These are phyloP conservation scores for Phtheirospermum japonicum DNA, from an alignment of 257 asterid genomes.

Conservation along the genomic window DNA sequence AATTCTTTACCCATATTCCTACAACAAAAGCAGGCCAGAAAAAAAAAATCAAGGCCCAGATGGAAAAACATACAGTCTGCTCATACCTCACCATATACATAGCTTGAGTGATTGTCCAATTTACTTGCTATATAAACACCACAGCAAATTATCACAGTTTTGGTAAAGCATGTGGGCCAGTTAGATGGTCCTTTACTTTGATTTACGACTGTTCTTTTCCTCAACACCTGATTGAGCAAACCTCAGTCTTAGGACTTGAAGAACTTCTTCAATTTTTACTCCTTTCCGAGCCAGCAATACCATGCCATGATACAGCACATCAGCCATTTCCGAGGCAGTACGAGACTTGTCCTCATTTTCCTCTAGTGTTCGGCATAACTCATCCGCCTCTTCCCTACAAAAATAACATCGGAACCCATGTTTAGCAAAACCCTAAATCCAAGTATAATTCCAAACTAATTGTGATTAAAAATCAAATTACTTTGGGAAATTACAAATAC, in stretches of 20 bases:
- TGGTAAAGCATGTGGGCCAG: too few relatives aligned
- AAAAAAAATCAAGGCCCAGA: too few relatives aligned
- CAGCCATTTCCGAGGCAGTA: slow-evolving; percentile 81
- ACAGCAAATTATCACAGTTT: too few relatives aligned
- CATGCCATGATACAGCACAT: slow-evolving; percentile 75
- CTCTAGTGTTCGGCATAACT: slow-evolving; percentile 73
- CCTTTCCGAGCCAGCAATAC: slow-evolving; percentile 67
- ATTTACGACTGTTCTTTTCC: slow-evolving; percentile 65
- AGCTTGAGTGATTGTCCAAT: too few relatives aligned
- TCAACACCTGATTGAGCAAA: slow-evolving; percentile 80
- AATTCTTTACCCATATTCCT: too few relatives aligned
- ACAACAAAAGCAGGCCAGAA: too few relatives aligned
- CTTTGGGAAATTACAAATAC: too few relatives aligned
- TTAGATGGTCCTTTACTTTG: too few relatives aligned
- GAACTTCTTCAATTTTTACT: slow-evolving; percentile 70
- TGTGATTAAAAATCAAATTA: too few relatives aligned
- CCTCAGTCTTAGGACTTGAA: slow-evolving; percentile 64
- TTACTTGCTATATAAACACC: too few relatives aligned
- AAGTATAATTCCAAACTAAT: background rate
- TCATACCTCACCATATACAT: too few relatives aligned
- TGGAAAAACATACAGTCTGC: too few relatives aligned
- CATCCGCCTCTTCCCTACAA: slow-evolving; percentile 87
- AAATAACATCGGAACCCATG: background rate
- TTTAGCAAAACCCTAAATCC: background rate
- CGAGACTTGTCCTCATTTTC: slow-evolving; percentile 64